Evolutionary conservation across 192 early-diverging fungal genomes (phyloP).

Genomic region (Coemansia sp.): DNA sequence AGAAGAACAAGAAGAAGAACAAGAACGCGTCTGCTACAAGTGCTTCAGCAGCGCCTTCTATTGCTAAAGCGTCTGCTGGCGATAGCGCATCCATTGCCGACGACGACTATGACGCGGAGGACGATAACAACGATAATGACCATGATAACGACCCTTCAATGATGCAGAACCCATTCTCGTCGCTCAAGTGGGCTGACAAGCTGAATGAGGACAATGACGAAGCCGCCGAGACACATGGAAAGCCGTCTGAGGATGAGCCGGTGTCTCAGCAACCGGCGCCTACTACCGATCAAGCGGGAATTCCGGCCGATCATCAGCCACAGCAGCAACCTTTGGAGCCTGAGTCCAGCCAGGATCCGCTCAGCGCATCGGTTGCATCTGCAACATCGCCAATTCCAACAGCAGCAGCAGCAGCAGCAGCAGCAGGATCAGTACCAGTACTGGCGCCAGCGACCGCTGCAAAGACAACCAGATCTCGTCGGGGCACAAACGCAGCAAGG

Average conservation of each 20-base stretch:
- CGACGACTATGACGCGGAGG: conserved; percentile 24
- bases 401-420: neutral
- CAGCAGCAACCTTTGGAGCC: conserved; percentile 5
- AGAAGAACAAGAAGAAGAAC: conserved; percentile 43
- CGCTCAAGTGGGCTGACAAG: conserved; percentile 28
- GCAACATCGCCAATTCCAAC: too few species aligned
- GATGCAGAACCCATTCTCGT: conserved; percentile 47
- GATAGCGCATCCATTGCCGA: conserved; percentile 5
- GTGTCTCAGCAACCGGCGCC: neutral
- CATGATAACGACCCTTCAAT: conserved; percentile 1
- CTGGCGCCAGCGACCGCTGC: neutral
- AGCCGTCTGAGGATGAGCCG: conserved; percentile 3
- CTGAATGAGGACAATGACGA: neutral
- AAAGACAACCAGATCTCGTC: conserved; percentile 23
- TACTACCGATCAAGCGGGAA: neutral
- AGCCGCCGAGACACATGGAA: neutral
- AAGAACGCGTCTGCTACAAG: conserved; percentile 11
- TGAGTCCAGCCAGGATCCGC: neutral
- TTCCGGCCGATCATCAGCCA: neutral
- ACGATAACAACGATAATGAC: conserved; percentile 10
- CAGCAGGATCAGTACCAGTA: neutral
- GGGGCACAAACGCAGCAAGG: conserved; percentile 46
- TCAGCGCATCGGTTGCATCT: neutral
- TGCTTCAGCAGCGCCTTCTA: conserved; percentile 1
- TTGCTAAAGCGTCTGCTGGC: neutral